A percentile compares a stretch with the other conserved stretches of the same genome.
Conservation (phyloP, 2,329 filamentous ascomycete genomes). For the Alternaria angustiovoidea region DNA sequence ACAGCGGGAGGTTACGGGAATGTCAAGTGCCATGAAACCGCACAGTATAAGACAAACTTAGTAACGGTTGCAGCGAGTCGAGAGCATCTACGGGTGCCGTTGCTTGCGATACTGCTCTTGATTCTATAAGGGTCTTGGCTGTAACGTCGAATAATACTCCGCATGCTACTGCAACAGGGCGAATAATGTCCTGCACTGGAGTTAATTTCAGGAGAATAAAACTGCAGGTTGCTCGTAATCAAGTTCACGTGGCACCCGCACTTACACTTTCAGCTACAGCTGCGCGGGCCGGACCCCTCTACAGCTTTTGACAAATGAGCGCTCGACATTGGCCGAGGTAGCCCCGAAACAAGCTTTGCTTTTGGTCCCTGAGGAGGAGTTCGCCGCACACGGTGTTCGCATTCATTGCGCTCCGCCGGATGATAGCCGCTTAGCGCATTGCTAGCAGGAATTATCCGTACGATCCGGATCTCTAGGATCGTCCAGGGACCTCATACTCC, state of each 20-base stretch:
- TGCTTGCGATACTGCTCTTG: background rate
- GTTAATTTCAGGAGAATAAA: conserved; percentile 13
- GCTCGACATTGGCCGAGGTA: conserved; percentile 11
- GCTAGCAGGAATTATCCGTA: conserved; percentile 11
- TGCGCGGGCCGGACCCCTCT: conserved; percentile 27
- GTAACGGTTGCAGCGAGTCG: background rate
- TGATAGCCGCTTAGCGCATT: conserved; percentile 13
- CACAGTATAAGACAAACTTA: background rate
- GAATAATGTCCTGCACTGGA: background rate
- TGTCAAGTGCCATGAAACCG: conserved; percentile 8
- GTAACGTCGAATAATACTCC: background rate
- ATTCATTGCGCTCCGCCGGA: conserved; percentile 7
- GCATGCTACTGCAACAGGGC: conserved; percentile 2
- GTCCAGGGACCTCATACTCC: conserved; percentile 12
- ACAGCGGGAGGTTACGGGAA: conserved; percentile 7
- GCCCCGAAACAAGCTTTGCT: conserved; percentile 4
- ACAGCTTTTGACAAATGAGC: conserved; percentile 15
- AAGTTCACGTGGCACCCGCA: conserved; percentile 16
- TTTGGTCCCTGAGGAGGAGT: conserved; percentile 12
- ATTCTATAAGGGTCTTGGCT: background rate
- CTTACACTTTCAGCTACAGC: conserved; percentile 25
- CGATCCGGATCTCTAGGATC: conserved; percentile 19
- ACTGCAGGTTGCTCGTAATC: conserved; percentile 5
- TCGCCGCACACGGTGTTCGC: conserved; percentile 6
- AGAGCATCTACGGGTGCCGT: background rate